Conservation (phyloP, 768 basidiomycete genomes). For the Pleurotus sapidus region DNA sequence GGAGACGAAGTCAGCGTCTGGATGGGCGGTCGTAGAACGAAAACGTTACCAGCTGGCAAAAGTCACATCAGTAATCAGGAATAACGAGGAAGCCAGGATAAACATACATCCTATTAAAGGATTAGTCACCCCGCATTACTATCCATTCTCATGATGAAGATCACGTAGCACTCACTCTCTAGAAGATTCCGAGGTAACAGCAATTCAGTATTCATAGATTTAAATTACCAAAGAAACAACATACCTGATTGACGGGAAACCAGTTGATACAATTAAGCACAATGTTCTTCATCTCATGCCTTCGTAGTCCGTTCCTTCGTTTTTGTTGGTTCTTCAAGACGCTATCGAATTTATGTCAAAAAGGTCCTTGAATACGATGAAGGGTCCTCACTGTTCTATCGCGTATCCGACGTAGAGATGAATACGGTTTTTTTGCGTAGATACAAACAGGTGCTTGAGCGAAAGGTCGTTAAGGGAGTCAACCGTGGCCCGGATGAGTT, state of each 20-base stretch:
- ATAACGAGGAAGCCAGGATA: background rate
- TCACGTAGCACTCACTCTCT: background rate
- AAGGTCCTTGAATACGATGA: background rate
- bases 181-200: background rate
- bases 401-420: constrained; percentile 3
- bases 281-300: constrained; percentile 5
- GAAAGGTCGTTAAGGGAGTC: background rate
- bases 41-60: background rate
- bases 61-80: background rate
- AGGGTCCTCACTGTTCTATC: background rate
- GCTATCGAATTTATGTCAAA: background rate
- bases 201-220: background rate
- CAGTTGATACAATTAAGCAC: constrained; percentile 4
- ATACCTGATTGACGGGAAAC: constrained; percentile 1
- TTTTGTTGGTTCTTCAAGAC: background rate
- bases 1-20: no score
- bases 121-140: background rate
- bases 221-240: background rate
- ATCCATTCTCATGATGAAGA: background rate
- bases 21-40: no score
- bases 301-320: background rate
- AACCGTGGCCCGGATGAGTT: background rate
- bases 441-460: background rate
- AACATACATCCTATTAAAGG: background rate
- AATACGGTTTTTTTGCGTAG: background rate